Evolutionary conservation across 2,329 filamentous ascomycete genomes (phyloP), one percentile per base, ranked within the genome.

Genomic region (Podosphaera leucotricha): DNA sequence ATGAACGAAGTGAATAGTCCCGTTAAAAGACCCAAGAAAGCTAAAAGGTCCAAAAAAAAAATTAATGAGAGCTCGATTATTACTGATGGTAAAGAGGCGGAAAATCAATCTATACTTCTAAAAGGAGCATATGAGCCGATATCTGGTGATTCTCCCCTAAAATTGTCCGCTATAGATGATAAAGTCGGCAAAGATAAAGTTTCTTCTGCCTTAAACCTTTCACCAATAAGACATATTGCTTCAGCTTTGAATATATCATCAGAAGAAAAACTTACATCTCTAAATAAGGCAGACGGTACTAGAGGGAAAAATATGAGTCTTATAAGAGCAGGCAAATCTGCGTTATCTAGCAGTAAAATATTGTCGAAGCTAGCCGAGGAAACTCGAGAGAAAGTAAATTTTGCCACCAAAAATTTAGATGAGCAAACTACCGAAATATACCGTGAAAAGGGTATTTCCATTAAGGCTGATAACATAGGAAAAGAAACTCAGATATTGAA

Each of bases 11-110:
- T 11, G 15, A 13, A 33, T 7, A 33, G 6, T 33, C 28, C 28
- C 11, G 8, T 11, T 13, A 33, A 33, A n/a, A 33, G 13, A 33
- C 15, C 6, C 28, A 33, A 33, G 28, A 33, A 33, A 33, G 3
- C 37, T 42, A 61, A 62, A 47, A 60, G 61, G 44, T 54, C 56
- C 11, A 62, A 63, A 53, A 63, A 65, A 46, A 56, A 55, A 44
- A 59, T 59, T 45, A 59, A 59, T 24, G 24, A 38, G n/a, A 20
- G 36, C 4, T 21, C 20, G 7, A 22, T n/a, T 20, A 26, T 19
- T 13, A 15, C 19, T 24, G 8, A 33, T 33, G 33, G 13, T 33
- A 20, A 41, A 41, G 39, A 22, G 7, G 4, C 6, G n/a, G n/a
- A 6, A 21, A 41, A 22, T 21, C 22, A 4, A 5, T 7, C 6